These are phyloP conservation scores for Saturnispora besseyi DNA, from an alignment of 805 yeast genomes.

Conservation along the genomic window DNA sequence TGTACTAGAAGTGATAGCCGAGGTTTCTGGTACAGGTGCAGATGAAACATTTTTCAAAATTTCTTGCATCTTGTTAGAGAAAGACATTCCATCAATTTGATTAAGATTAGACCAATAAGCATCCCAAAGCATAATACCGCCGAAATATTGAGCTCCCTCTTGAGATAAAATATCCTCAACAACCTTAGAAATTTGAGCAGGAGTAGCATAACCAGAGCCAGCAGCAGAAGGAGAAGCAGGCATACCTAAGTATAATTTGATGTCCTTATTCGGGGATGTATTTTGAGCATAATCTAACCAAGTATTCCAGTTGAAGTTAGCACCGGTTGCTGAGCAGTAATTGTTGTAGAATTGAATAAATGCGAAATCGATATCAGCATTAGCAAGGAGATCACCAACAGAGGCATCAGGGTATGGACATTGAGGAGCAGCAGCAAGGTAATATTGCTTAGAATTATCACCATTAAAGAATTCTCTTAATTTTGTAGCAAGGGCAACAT, in stretches of 20 bases:
- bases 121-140: slow-evolving; percentile 83
- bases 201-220: slow-evolving; percentile 45
- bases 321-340: slow-evolving; percentile 47
- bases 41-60: slow-evolving; percentile 12
- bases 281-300: slow-evolving; percentile 60
- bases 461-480: slow-evolving; percentile 33
- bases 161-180: slow-evolving; percentile 24
- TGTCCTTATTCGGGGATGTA: slow-evolving; percentile 56
- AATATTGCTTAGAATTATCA: slow-evolving; percentile 46
- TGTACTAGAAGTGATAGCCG: slow-evolving; percentile 7
- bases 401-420: slow-evolving; percentile 78
- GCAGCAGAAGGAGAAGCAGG: slow-evolving; percentile 52
- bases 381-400: slow-evolving; percentile 32
- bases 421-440: slow-evolving; percentile 87
- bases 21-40: not conserved
- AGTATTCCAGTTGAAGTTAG: slow-evolving; percentile 51
- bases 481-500: slow-evolving; percentile 48
- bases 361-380: slow-evolving; percentile 66
- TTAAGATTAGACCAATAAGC: slow-evolving; percentile 31
- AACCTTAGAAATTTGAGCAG: slow-evolving; percentile 30
- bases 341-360: slow-evolving; percentile 89
- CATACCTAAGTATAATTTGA: slow-evolving; percentile 65
- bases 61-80: slow-evolving; percentile 9
- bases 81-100: slow-evolving; percentile 10
- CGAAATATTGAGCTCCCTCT: slow-evolving; percentile 37